Conservation (phyloP, 768 basidiomycete genomes). For the Tylopilus sp. region DNA sequence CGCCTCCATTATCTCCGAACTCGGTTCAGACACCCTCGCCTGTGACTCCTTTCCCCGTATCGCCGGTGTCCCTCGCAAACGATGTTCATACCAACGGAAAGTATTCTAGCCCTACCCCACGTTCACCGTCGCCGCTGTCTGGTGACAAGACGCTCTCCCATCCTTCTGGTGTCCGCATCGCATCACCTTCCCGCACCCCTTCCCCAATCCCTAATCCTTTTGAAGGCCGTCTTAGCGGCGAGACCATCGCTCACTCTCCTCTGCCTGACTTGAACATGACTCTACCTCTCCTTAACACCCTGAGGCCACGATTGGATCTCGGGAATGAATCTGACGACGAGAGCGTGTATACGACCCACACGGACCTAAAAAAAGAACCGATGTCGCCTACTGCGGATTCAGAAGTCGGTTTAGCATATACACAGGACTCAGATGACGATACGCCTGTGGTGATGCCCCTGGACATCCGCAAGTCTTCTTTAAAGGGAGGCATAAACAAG, state of each 20-base stretch:
- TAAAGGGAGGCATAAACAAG: slow-evolving; percentile 15
- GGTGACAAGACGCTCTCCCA: slow-evolving; percentile 18
- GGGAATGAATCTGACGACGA: slow-evolving; percentile 32
- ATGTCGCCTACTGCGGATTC: slow-evolving; percentile 28
- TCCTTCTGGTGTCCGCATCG: slow-evolving; percentile 25
- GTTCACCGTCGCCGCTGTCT: slow-evolving; percentile 2
- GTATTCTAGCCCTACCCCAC: slow-evolving; percentile 14
- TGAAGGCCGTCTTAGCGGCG: slow-evolving; percentile 87
- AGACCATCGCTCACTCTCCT: slow-evolving; percentile 25
- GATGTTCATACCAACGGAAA: slow-evolving; percentile 13
- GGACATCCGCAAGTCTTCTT: slow-evolving; percentile 21
- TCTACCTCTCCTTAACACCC: slow-evolving; percentile 58
- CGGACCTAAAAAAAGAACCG: slow-evolving; percentile 23
- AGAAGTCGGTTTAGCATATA: slow-evolving; percentile 39
- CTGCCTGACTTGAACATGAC: slow-evolving; percentile 27
- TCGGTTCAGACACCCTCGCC: slow-evolving; percentile 33
- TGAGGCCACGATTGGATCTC: slow-evolving; percentile 31
- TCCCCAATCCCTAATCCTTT: slow-evolving; percentile 82
- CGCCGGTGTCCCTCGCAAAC: slow-evolving; percentile 23
- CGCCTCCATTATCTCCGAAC: slow-evolving; percentile 34
- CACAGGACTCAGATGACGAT: slow-evolving; percentile 31
- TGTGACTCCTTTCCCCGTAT: slow-evolving; percentile 28
- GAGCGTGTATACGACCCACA: slow-evolving; percentile 33
- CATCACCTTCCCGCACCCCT: slow-evolving; percentile 28
- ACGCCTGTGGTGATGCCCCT: slow-evolving; percentile 31